Conservation (phyloP, 2,329 filamentous ascomycete species). For the Monilinia fructigena region DNA sequence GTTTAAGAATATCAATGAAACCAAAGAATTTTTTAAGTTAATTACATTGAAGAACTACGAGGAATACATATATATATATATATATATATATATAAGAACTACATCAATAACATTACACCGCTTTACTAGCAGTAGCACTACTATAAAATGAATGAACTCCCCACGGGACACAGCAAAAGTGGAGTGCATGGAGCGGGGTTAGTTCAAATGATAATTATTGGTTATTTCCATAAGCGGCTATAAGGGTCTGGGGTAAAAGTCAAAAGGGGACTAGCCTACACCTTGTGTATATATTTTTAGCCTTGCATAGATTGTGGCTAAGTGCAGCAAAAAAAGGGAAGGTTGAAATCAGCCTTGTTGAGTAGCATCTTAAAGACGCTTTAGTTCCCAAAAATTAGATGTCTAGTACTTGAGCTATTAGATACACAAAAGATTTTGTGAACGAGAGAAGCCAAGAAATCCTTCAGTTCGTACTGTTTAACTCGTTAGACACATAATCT, state of each 20-base stretch:
- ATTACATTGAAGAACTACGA: background rate
- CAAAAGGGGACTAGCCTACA: constrained; percentile 2
- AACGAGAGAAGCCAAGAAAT: background rate
- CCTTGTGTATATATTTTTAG: background rate
- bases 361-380: background rate
- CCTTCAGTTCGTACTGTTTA: no score
- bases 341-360: background rate
- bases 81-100: background rate
- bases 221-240: background rate
- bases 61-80: background rate
- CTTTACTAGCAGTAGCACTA: background rate
- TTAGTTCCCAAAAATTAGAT: background rate
- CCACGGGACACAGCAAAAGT: background rate
- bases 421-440: background rate
- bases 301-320: constrained; percentile 16
- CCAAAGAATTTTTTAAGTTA: background rate
- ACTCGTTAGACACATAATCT: background rate
- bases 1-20: background rate
- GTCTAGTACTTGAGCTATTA: background rate
- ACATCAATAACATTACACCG: background rate
- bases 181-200: background rate
- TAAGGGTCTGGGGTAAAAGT: constrained; percentile 17
- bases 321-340: background rate
- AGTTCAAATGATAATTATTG: background rate
- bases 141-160: background rate